phyloP scores from a whole-genome alignment of 345 rosid species.

The Dimocarpus longan region DNA sequence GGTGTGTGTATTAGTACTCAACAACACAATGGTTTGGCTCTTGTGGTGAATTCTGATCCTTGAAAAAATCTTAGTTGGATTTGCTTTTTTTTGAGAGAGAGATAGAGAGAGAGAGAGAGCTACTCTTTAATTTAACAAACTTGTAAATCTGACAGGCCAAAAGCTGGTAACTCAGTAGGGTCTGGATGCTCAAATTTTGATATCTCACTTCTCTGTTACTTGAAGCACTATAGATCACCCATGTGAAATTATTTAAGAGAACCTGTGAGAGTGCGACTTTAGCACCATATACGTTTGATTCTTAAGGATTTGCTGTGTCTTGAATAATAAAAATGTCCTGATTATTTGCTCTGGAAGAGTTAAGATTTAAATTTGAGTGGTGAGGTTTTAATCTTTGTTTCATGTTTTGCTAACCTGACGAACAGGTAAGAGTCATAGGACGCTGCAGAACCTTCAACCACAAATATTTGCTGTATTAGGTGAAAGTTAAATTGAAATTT shows the following conservation, averaged over 20 bases:
- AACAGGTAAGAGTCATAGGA: background rate
- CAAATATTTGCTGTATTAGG: background rate
- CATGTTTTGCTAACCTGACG: background rate
- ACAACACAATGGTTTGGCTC: background rate
- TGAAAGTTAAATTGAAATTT: background rate
- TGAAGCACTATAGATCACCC: background rate
- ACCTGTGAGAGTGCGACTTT: background rate
- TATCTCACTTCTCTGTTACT: background rate
- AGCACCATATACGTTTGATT: background rate
- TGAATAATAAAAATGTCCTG: background rate
- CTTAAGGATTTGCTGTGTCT: background rate
- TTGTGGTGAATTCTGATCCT: background rate
- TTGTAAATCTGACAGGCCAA: background rate
- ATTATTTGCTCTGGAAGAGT: background rate
- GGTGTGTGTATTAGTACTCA: background rate
- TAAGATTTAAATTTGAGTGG: background rate
- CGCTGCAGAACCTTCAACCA: background rate
- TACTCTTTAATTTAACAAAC: background rate
- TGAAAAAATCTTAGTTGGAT: background rate
- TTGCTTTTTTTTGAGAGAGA: background rate
- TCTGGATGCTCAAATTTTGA: background rate
- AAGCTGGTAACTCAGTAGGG: background rate
- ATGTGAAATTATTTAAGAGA: background rate
- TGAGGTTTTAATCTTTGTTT: slow-evolving; percentile 1
- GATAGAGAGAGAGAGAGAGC: background rate